phyloP scores from a whole-genome alignment of 768 basidiomycete genomes.

The Pleurotus tuoliensis region DNA sequence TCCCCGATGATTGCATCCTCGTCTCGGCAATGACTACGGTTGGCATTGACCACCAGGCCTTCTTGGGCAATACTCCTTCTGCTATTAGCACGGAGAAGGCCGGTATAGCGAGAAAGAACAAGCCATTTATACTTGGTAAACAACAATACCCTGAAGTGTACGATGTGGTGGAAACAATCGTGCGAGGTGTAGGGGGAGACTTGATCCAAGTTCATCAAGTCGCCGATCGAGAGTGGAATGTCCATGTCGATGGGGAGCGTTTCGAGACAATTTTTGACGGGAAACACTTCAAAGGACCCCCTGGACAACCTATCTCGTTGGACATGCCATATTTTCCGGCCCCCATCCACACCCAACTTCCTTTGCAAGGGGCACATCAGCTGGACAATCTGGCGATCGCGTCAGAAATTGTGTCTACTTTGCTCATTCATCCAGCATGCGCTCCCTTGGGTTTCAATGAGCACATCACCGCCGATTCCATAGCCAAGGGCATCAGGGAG shows the following conservation, averaged over 20 bases:
- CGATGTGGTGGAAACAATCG: slow-evolving; percentile 36
- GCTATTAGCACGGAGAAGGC: slow-evolving; percentile 83
- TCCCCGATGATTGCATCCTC: slow-evolving; percentile 64
- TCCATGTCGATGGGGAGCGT: slow-evolving; percentile 27
- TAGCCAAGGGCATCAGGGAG: slow-evolving; percentile 54
- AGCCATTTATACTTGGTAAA: slow-evolving; percentile 61
- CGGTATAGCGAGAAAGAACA: slow-evolving; percentile 63
- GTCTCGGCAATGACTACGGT: slow-evolving; percentile 83
- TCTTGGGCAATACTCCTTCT: slow-evolving; percentile 73
- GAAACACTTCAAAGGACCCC: slow-evolving; percentile 29
- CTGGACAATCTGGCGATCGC: slow-evolving; percentile 78
- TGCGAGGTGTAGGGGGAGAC: slow-evolving; percentile 38
- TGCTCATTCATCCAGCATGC: slow-evolving; percentile 40
- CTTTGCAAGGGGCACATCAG: slow-evolving; percentile 81
- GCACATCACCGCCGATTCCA: slow-evolving; percentile 43
- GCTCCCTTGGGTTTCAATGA: slow-evolving; percentile 16
- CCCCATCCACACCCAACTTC: slow-evolving; percentile 47
- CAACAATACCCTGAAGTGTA: slow-evolving; percentile 55
- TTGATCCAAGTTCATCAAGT: slow-evolving; percentile 36
- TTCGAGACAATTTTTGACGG: slow-evolving; percentile 26
- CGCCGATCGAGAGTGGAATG: slow-evolving; percentile 27
- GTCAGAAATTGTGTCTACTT: slow-evolving; percentile 52
- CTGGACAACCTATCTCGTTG: slow-evolving; percentile 38
- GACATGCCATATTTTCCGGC: slow-evolving; percentile 39
- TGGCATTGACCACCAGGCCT: slow-evolving; percentile 90